A percentile compares a stretch with the other conserved stretches of the same genome.
phyloP scores from a whole-genome alignment of 2,329 filamentous ascomycete species.

The Arthrocladium fulminans region DNA sequence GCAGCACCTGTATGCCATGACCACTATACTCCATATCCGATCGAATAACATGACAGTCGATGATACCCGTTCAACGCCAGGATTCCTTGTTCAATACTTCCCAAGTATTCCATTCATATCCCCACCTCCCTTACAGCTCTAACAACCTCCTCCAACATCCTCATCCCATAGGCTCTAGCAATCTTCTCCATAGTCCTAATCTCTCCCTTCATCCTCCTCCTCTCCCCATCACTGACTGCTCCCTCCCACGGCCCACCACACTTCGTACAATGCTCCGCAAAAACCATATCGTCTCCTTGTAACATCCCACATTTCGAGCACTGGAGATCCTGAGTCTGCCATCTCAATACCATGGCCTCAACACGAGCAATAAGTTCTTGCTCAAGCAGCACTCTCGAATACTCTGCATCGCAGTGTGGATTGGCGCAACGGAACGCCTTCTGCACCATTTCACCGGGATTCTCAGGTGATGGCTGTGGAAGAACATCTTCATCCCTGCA shows the following conservation, averaged over 20 bases:
- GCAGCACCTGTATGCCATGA: no score
- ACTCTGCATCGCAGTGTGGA: slow-evolving; percentile 62
- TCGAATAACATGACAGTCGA: no score
- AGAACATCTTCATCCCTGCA: slow-evolving; percentile 81
- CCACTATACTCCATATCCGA: no score
- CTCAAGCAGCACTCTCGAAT: slow-evolving; percentile 72
- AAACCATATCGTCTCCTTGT: slow-evolving; percentile 63
- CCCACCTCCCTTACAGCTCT: slow-evolving; percentile 1
- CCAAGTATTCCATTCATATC: slow-evolving; percentile 2
- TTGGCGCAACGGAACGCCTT: slow-evolving; percentile 59
- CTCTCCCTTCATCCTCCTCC: slow-evolving; percentile 54
- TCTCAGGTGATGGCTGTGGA: slow-evolving; percentile 37
- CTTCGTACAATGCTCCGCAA: slow-evolving; percentile 82
- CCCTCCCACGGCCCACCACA: slow-evolving; percentile 81
- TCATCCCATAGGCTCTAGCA: slow-evolving; percentile 67
- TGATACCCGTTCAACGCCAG: no score
- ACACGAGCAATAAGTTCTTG: slow-evolving; percentile 71
- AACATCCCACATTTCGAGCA: slow-evolving; percentile 58
- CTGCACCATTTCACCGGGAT: slow-evolving; percentile 20
- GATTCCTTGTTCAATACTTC: no score
- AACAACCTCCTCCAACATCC: slow-evolving; percentile 60
- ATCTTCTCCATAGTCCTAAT: slow-evolving; percentile 66
- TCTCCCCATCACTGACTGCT: slow-evolving; percentile 58
- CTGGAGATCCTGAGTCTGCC: slow-evolving; percentile 83
- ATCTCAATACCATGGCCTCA: slow-evolving; percentile 65